Evolutionary conservation across 129 eudicot species (phyloP), one percentile per base, ranked within the genome.

Genomic region (Silybum marianum): DNA sequence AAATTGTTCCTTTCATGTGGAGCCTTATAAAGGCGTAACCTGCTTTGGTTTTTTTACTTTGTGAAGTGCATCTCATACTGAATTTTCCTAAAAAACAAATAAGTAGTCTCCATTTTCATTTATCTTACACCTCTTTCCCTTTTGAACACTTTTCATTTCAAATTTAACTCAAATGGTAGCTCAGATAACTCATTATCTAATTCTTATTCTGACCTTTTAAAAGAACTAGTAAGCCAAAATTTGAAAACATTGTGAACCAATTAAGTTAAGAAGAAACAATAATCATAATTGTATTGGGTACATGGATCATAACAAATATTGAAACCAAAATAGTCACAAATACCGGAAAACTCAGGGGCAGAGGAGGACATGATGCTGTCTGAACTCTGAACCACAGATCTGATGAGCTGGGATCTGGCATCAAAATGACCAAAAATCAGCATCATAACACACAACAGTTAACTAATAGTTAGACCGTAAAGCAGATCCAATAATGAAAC

Each of bases 341-440:
- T 83, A 83, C 86, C 86, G 2, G 86, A 46, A 77, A 62, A 58
- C 68, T 83, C 86, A 9, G 86, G 74, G 62, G 86, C 78, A 71
- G 86, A 71, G 76, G 86, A 77, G 58, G 86, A 83, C 86, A 83
- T 83, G 86, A 77, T 71, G 86, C 58, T 77, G 86, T 71, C 38
- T 77, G 67, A 83, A 70, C 67, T 71, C 38, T 77, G 67, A 83
- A 70, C 67, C 66, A 69, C 77, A 23, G 65, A 68, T 32, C 60
- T 76, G 76, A 75, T 48, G 77, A 76, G 69, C 40, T 69, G 25
- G 72, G 46, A 30, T 54, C 85, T 82, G 85, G 38, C 21, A 68
- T 69, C 34, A 82, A 16, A 38, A 58, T 71, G 74, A 77, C 68
- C 46, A 60, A 62, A 62, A 38, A 39, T 83, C 13, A 71, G 76